phyloP scores from a whole-genome alignment of 1,139 yeast species.

The Blastobotrys arbuscula region DNA sequence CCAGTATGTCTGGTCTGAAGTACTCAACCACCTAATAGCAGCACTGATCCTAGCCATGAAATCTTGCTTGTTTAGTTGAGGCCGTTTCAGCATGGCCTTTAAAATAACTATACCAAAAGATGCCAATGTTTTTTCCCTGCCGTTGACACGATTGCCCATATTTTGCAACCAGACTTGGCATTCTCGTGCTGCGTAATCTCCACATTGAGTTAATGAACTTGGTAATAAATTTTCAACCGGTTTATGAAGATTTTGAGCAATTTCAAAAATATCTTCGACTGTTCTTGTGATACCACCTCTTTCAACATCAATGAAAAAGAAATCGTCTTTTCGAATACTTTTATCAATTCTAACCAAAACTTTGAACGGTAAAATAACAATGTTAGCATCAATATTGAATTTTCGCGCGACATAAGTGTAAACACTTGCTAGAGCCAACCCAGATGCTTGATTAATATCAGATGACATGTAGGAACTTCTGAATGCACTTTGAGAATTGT shows the following conservation, averaged over 20 bases:
- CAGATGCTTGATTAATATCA: not conserved
- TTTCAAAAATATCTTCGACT: slow-evolving; percentile 6
- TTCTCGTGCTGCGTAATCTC: not conserved
- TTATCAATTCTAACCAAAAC: slow-evolving; percentile 8
- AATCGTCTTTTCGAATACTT: not conserved
- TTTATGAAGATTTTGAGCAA: slow-evolving; percentile 6
- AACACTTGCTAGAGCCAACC: slow-evolving; percentile 8
- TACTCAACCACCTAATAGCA: not conserved
- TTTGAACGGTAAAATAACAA: slow-evolving; percentile 9
- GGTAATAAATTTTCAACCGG: not conserved
- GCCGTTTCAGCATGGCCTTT: not conserved
- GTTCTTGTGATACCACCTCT: slow-evolving; percentile 13
- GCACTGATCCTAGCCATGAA: not conserved
- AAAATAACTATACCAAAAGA: slow-evolving; percentile 4
- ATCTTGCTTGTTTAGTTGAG: not conserved
- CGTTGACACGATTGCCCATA: not conserved
- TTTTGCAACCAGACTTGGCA: slow-evolving; percentile 10
- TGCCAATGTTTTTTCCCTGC: not conserved
- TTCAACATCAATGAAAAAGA: slow-evolving; percentile 10
- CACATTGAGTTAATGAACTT: not conserved
- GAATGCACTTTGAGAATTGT: not conserved
- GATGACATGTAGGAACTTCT: slow-evolving; percentile 8
- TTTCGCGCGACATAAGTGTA: slow-evolving; percentile 11
- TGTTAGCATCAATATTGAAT: slow-evolving; percentile 3
- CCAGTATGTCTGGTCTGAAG: not conserved